A percentile compares a stretch with the other conserved stretches of the same genome.
phyloP scores from a whole-genome alignment of 257 asterid species.

The Fraxinus pennsylvanica region DNA sequence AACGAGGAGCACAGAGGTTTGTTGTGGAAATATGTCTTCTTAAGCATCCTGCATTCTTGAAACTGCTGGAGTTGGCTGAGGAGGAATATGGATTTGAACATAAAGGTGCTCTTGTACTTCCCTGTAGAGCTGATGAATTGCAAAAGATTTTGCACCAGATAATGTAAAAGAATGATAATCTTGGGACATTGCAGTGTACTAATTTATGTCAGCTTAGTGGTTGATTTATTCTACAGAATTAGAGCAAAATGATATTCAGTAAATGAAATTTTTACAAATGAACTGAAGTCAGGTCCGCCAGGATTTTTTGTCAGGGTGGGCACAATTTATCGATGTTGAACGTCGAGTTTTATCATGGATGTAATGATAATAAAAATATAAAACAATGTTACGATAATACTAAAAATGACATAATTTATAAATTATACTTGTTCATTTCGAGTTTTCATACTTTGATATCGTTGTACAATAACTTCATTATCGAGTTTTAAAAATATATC shows the following conservation, averaged over 20 bases:
- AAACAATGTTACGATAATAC: too few species aligned
- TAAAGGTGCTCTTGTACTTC: constrained; percentile 34
- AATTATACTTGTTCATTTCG: too few species aligned
- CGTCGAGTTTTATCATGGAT: too few species aligned
- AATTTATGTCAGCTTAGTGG: background rate
- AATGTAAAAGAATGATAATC: background rate
- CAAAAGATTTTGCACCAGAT: constrained; percentile 24
- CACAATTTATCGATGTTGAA: too few species aligned
- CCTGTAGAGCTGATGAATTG: constrained; percentile 36
- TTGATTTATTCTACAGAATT: background rate
- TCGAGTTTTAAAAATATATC: too few species aligned
- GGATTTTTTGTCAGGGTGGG: too few species aligned
- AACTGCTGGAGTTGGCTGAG: constrained; percentile 31
- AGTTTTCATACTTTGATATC: too few species aligned
- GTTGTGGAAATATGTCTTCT: constrained; percentile 29
- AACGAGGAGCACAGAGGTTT: constrained; percentile 26
- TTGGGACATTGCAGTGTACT: background rate
- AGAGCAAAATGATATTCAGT: background rate
- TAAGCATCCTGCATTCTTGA: constrained; percentile 31
- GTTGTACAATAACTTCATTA: too few species aligned
- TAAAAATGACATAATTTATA: too few species aligned
- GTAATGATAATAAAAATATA: too few species aligned
- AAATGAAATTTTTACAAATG: background rate
- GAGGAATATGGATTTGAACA: constrained; percentile 28
- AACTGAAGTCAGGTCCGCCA: background rate